Percentiles rank a stretch among this genome's conserved stretches.
Evolutionary conservation across 176 grass and related monocot genomes (phyloP).

Genomic region (Rhipidocladum racemiflorum): DNA sequence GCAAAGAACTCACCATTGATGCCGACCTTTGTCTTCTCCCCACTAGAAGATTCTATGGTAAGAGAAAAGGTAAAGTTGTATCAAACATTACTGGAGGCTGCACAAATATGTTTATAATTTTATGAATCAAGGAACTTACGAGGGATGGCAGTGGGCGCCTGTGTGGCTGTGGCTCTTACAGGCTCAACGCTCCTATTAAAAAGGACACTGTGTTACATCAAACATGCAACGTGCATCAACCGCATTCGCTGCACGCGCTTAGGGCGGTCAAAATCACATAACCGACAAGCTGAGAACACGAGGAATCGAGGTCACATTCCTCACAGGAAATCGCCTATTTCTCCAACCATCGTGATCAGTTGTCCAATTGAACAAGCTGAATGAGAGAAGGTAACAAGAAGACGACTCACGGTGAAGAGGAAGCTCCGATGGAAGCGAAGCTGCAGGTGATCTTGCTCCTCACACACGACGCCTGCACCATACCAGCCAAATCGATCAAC

Average conservation of each 20-base stretch:
- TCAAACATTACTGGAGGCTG: background rate
- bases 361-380: background rate
- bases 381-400: background rate
- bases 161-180: conserved; percentile 61
- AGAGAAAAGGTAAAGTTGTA: conserved; percentile 8
- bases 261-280: background rate
- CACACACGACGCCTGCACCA: conserved; percentile 11
- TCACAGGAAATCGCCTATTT: background rate
- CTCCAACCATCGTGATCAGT: background rate
- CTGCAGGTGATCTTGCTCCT: conserved; percentile 21
- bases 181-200: conserved; percentile 47
- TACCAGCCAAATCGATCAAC: background rate
- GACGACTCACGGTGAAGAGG: conserved; percentile 29
- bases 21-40: conserved; percentile 65
- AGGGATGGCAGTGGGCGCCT: conserved; percentile 41
- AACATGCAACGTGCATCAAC: background rate
- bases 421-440: conserved; percentile 16
- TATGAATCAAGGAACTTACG: conserved; percentile 34
- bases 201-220: background rate
- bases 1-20: conserved; percentile 68
- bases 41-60: conserved; percentile 50
- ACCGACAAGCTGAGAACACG: background rate
- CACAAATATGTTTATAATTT: background rate
- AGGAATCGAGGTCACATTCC: background rate
- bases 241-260: background rate